These are phyloP conservation scores for Apiotrichum mycotoxinovorans DNA, from an alignment of 1,284 basidiomycete genomes.

Conservation along the genomic window DNA sequence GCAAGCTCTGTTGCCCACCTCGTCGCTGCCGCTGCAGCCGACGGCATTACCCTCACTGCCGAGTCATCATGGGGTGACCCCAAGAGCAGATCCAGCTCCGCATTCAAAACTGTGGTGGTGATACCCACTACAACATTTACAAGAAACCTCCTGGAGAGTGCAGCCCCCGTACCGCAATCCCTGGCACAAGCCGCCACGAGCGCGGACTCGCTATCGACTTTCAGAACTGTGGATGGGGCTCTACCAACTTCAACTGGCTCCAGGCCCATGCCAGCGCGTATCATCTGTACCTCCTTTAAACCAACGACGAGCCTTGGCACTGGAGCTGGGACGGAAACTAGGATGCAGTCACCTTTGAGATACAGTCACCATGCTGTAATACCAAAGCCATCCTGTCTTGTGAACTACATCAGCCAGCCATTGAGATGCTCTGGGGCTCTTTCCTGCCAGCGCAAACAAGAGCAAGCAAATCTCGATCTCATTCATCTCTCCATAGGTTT, in stretches of 20 bases:
- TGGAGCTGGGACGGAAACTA: conserved; percentile 14
- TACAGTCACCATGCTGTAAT: too few relatives aligned
- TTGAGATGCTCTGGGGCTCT: too few relatives aligned
- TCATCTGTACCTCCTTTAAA: conserved; percentile 1
- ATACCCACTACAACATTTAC: conserved; percentile 4
- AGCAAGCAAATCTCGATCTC: too few relatives aligned
- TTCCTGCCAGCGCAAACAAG: too few relatives aligned
- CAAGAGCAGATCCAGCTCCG: conserved; percentile 1
- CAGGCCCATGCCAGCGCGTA: background rate
- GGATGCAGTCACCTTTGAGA: too few relatives aligned
- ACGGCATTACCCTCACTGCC: conserved; percentile 1
- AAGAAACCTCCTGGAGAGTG: conserved; percentile 3
- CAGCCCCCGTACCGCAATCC: background rate
- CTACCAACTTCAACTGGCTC: conserved; percentile 2
- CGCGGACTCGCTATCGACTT: conserved; percentile 13
- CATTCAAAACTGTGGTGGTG: conserved; percentile 7
- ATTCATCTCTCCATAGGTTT: too few relatives aligned
- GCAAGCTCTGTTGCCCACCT: background rate
- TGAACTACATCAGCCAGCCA: too few relatives aligned
- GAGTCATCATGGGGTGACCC: conserved; percentile 5
- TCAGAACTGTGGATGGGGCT: background rate
- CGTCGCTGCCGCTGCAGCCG: conserved; percentile 3
- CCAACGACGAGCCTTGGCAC: conserved; percentile 6
- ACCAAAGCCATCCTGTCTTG: too few relatives aligned
- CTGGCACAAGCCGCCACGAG: conserved; percentile 8